Percentiles rank a stretch among this genome's conserved stretches.
phyloP scores from a whole-genome alignment of 495 filamentous ascomycete species.

The Immersiella caudata region DNA sequence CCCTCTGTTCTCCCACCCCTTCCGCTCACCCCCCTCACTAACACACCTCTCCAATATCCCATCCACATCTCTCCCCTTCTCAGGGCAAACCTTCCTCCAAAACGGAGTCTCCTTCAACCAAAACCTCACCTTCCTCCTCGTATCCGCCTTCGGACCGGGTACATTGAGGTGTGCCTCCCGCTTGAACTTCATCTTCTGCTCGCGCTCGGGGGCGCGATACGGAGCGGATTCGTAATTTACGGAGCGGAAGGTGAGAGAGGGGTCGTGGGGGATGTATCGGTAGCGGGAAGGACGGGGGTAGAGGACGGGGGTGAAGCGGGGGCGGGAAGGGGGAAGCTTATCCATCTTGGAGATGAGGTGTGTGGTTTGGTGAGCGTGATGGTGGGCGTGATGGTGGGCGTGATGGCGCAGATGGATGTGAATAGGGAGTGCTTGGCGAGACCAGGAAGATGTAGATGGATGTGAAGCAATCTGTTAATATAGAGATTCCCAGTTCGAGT shows the following conservation, averaged over 20 bases:
- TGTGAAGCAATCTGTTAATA: too few species aligned
- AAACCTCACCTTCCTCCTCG: background rate
- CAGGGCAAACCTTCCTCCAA: background rate
- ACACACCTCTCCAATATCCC: background rate
- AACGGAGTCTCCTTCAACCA: slow-evolving; percentile 4
- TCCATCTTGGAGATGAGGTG: too few species aligned
- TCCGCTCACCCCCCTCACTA: background rate
- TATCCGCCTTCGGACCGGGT: background rate
- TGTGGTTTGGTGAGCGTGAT: too few species aligned
- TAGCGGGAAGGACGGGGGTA: background rate
- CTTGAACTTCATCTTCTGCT: background rate
- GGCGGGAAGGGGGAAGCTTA: background rate
- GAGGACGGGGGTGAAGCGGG: background rate
- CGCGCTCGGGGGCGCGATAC: slow-evolving; percentile 4
- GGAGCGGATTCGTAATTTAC: background rate
- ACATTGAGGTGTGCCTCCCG: background rate
- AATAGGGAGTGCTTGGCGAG: too few species aligned
- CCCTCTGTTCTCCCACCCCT: background rate
- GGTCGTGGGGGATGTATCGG: background rate
- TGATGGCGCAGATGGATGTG: too few species aligned
- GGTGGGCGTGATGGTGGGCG: too few species aligned
- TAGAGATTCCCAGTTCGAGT: too few species aligned
- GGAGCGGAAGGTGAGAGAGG: background rate
- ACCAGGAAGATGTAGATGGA: too few species aligned
- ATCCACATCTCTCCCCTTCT: background rate